A percentile compares a stretch with the other conserved stretches of the same genome.
Conservation (phyloP, 2,329 filamentous ascomycete genomes). For the Fusarium algeriense region DNA sequence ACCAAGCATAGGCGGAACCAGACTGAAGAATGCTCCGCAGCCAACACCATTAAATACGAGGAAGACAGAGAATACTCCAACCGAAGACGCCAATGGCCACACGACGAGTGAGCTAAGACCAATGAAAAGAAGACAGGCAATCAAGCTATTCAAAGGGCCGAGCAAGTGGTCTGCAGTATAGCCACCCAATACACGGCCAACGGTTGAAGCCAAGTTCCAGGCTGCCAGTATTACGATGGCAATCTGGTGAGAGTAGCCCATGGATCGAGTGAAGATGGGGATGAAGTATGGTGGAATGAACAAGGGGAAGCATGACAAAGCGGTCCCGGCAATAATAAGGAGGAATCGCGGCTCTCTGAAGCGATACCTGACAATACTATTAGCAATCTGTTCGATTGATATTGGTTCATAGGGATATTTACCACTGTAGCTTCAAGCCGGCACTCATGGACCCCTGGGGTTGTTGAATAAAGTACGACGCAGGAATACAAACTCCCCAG, state of each 20-base stretch:
- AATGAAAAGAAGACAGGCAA: conserved; percentile 45
- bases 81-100: conserved; percentile 46
- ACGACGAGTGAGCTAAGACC: conserved; percentile 45
- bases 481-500: conserved; percentile 49
- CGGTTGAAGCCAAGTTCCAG: conserved; percentile 49
- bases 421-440: conserved; percentile 45
- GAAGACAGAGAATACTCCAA: conserved; percentile 42
- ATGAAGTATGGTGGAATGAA: conserved; percentile 47
- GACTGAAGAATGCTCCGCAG: conserved; percentile 49
- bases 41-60: conserved; percentile 47
- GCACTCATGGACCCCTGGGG: conserved; percentile 22
- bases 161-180: conserved; percentile 44
- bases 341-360: conserved; percentile 46
- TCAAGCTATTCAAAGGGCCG: conserved; percentile 47
- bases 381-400: accelerated
- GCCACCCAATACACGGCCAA: conserved; percentile 45
- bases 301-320: conserved; percentile 45
- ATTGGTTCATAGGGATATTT: background rate
- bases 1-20: conserved; percentile 47
- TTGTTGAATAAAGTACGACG: conserved; percentile 45
- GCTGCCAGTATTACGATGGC: conserved; percentile 43
- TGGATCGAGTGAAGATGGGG: conserved; percentile 42
- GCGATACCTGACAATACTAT: conserved; percentile 35
- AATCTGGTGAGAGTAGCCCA: conserved; percentile 44
- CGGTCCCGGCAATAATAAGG: conserved; percentile 40